Evolutionary conservation across 2,329 filamentous ascomycete species (phyloP), one percentile per base, ranked within the genome.

Genomic region (Sporothrix globosa): DNA sequence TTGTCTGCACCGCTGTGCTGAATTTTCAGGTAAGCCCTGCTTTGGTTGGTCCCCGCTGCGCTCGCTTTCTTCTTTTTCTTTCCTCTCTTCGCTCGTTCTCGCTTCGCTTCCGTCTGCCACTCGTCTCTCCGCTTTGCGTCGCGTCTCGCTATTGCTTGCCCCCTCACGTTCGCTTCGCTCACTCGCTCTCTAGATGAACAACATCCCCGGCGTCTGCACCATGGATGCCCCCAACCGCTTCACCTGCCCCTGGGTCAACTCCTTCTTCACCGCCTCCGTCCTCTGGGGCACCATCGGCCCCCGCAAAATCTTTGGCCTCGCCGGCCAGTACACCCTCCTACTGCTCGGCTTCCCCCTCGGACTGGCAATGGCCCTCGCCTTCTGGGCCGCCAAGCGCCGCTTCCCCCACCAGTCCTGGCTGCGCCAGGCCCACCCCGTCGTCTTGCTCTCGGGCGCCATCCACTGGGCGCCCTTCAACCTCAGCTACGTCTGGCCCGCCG

Each of bases 271-370:
- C 30, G 84, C 84, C 34, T 87, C 85, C 24, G 82, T 88, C 6
- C 84, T 88, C 69, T 88, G 87, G 87, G 88, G 88, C 70, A 81
- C 87, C 21, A 87, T 90, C 69, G 88, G 86, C 0, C 85, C 86
- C 0, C 76, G 79, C n/a, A 82, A 84, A 53, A 83, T 87, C 74
- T 86, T 86, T 75, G 82, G 82, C 54, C 77, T 78, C 24, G 76
- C 81, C 11, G 83, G 83, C 9, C 80, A 82, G 69, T 87, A 87
- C 76, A 82, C 80, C 3, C 77, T 81, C 65, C 81, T 83, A 0
- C 76, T 86, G 41, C 74, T 84, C 11, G 84, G 14, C 34, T 61
- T 61, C 13, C 56, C 56, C 3, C 34, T 61, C 3, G 56, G 56
- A 0, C 76, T 83, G 1, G 67, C 81, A 6, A 75, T 85, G 9